Conservation (phyloP, 257 asterid species). For the Salvia splendens region DNA sequence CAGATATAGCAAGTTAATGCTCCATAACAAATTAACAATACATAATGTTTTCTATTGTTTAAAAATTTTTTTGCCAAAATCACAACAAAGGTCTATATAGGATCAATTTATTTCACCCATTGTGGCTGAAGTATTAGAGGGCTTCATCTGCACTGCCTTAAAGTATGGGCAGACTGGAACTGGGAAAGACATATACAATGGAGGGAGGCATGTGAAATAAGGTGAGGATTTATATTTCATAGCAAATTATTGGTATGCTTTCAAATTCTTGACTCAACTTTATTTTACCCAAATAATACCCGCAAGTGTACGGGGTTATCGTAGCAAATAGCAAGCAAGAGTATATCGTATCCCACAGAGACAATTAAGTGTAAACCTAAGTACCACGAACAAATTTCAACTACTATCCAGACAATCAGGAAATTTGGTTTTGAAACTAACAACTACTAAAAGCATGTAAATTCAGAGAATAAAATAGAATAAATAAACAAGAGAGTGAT, state of each 20-base stretch:
- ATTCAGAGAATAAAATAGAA: too few relatives aligned
- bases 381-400: too few relatives aligned
- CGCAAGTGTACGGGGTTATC: too few relatives aligned
- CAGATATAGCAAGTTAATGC: slow-evolving; percentile 5
- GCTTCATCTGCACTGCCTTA: slow-evolving; percentile 81
- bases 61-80: slow-evolving; percentile 77
- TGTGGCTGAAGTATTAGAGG: slow-evolving; percentile 76
- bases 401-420: too few relatives aligned
- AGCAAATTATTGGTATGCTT: slow-evolving; percentile 9
- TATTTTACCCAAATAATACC: too few relatives aligned
- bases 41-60: not conserved
- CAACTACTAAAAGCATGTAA: too few relatives aligned
- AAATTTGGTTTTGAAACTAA: too few relatives aligned
- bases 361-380: too few relatives aligned
- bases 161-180: slow-evolving; percentile 90
- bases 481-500: too few relatives aligned
- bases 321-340: too few relatives aligned
- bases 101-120: slow-evolving; percentile 84
- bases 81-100: slow-evolving; percentile 77
- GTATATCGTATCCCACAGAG: too few relatives aligned
- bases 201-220: slow-evolving; percentile 82
- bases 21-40: not conserved
- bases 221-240: slow-evolving; percentile 38
- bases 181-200: slow-evolving; percentile 77
- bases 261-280: too few relatives aligned